phyloP scores from a whole-genome alignment of 331 rosid genomes.

The Stylosanthes scabra region DNA sequence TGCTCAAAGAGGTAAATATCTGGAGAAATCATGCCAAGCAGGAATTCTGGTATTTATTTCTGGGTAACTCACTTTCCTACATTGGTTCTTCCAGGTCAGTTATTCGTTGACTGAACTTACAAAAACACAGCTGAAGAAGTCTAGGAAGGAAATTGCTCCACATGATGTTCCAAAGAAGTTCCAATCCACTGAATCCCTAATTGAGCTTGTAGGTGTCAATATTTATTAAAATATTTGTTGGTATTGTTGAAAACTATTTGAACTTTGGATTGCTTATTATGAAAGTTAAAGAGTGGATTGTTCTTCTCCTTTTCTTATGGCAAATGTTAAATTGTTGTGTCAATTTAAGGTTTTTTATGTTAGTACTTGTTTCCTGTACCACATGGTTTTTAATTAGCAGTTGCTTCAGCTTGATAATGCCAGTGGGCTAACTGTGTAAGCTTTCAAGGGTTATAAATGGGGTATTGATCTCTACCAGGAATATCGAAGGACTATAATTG shows the following conservation, averaged over 20 bases:
- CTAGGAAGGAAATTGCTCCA: slow-evolving; percentile 87
- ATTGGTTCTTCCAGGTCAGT: slow-evolving; percentile 77
- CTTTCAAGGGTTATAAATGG: slow-evolving; percentile 9
- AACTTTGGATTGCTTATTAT: slow-evolving; percentile 21
- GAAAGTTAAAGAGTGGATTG: too few relatives aligned
- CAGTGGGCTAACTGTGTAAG: slow-evolving; percentile 5
- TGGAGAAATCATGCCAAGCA: slow-evolving; percentile 18
- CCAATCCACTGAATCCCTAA: slow-evolving; percentile 73
- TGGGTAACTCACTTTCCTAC: slow-evolving; percentile 20
- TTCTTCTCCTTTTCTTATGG: too few relatives aligned
- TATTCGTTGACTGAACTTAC: slow-evolving; percentile 88
- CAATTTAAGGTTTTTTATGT: too few relatives aligned
- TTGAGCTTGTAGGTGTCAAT: slow-evolving; percentile 71
- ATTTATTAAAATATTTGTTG: slow-evolving; percentile 28
- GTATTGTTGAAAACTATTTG: slow-evolving; percentile 25
- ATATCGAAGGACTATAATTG: slow-evolving; percentile 6
- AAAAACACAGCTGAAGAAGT: slow-evolving; percentile 86
- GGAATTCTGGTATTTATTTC: slow-evolving; percentile 33
- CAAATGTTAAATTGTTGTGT: too few relatives aligned
- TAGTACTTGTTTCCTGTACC: too few relatives aligned
- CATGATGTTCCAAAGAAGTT: slow-evolving; percentile 80
- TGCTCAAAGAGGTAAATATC: slow-evolving; percentile 82
- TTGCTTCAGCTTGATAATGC: slow-evolving; percentile 22
- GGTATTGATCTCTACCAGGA: background rate
- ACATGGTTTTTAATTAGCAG: too few relatives aligned